A percentile compares a stretch with the other conserved stretches of the same genome.
phyloP scores from a whole-genome alignment of 495 filamentous ascomycete species.

The Talaromyces trachyspermus region DNA sequence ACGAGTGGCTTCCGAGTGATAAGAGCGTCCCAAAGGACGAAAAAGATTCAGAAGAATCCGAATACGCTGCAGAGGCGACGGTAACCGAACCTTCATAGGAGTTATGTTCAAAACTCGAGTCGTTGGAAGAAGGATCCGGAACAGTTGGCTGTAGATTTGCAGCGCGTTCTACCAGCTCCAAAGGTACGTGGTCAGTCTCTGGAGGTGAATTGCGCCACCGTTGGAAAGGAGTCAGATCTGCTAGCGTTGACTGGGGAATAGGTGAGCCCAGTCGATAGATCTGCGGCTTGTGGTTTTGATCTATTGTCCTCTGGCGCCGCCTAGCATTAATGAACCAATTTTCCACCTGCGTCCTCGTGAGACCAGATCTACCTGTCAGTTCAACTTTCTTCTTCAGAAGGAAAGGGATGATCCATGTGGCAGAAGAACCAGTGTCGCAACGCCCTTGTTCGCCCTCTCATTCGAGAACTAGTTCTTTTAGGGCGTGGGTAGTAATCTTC shows the following conservation, averaged over 20 bases:
- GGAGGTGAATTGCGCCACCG: conserved; percentile 76
- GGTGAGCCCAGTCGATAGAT: conserved; percentile 27
- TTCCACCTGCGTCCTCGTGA: conserved; percentile 28
- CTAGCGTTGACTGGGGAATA: conserved; percentile 25
- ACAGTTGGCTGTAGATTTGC: conserved; percentile 29
- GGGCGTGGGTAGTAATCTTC: neutral
- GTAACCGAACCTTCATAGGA: conserved; percentile 52
- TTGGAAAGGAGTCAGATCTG: conserved; percentile 57
- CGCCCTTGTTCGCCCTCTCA: conserved; percentile 19
- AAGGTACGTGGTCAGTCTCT: conserved; percentile 40
- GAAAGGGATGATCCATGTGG: conserved; percentile 40
- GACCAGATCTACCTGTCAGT: conserved; percentile 27
- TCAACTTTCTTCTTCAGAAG: conserved; percentile 27
- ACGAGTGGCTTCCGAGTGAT: conserved; percentile 21
- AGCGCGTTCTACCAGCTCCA: conserved; percentile 30
- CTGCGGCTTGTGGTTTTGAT: neutral
- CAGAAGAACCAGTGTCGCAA: conserved; percentile 35
- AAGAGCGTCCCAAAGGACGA: conserved; percentile 48
- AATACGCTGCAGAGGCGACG: conserved; percentile 38
- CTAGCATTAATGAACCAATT: conserved; percentile 40
- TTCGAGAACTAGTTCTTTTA: conserved; percentile 15
- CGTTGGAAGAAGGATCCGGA: conserved; percentile 18
- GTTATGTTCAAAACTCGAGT: conserved; percentile 21
- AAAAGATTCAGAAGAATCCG: conserved; percentile 50
- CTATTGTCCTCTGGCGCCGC: conserved; percentile 25